These are phyloP conservation scores for Macrolepiota fuliginosa DNA, from an alignment of 768 basidiomycete genomes.

Conservation along the genomic window DNA sequence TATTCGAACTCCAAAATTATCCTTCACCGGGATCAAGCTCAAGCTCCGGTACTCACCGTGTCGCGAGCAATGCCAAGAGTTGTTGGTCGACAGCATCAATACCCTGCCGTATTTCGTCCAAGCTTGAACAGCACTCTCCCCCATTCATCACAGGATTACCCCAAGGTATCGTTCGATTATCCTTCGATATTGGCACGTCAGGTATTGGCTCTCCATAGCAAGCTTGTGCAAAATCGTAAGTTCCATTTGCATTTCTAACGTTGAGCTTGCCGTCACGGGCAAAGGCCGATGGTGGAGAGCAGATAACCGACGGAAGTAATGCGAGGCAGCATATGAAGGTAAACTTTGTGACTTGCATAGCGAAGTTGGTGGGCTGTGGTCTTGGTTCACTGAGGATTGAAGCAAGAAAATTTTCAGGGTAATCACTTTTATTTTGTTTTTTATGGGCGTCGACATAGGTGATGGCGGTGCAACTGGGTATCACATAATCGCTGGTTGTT, in stretches of 20 bases:
- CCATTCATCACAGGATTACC: slow-evolving; percentile 18
- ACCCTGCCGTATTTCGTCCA: slow-evolving; percentile 22
- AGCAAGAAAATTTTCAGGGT: no score
- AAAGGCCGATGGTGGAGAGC: not conserved
- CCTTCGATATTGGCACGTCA: slow-evolving; percentile 11
- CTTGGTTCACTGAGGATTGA: not conserved
- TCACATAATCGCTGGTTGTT: no score
- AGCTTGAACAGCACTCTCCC: slow-evolving; percentile 22
- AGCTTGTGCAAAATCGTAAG: not conserved
- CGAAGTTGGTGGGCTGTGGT: not conserved
- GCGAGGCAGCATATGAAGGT: not conserved
- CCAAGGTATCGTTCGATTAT: slow-evolving; percentile 22
- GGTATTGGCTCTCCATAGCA: slow-evolving; percentile 17
- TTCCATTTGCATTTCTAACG: not conserved
- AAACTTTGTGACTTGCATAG: not conserved
- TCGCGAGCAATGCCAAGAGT: slow-evolving; percentile 21
- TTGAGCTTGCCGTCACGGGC: not conserved
- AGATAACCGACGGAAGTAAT: not conserved
- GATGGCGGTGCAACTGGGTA: no score
- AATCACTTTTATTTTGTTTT: no score
- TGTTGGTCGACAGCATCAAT: slow-evolving; percentile 22
- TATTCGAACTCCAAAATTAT: not conserved
- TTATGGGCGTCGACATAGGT: no score
- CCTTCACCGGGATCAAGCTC: not conserved
- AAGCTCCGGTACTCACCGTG: slow-evolving; percentile 15